Base-by-base conservation (phyloP, 2,329 filamentous ascomycete genomes). In the Fusarium sp. region DNA sequence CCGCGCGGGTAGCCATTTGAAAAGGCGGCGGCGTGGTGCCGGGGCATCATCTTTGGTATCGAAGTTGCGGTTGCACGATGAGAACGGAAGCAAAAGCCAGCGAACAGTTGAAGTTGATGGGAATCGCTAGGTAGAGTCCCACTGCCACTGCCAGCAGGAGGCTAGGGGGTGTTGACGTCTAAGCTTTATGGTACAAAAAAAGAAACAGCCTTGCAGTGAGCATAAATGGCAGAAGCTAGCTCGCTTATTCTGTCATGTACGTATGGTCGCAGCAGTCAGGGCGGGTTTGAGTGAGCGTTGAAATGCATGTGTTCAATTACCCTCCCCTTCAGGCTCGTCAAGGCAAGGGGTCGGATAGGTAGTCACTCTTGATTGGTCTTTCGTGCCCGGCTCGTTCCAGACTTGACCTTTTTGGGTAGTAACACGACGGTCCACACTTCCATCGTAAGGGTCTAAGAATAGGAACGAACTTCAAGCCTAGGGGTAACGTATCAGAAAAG, bases 1-100 rank as follows among this genome's bases (percentile, higher is more conserved):
- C 87, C 88, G 70, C 90, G 87, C 70, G 92, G 91, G 80, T 94
- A 94, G 78, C 94, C 94, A 84, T 96, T 97, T 69, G 91, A 89
- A 81, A 92, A 95, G 80, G 91, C 91, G 81, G 84, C 83, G 67
- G 84, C 83, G 79, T 92, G 87, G 86, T 97, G 93, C 84, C 94
- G 90, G 79, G 95, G 92, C 90, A 96, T 94, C 89, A 91, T 92
- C 84, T 89, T 90, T 79, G 82, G 83, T 78, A 71, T 60, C 58
- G 60, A 51, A 56, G 58, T 54, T 55, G 69, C 27, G 45, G 24
- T 29, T 40, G 48, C 22, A 14, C 46, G 49, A 29, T 47, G 55
- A 27, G 53, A 49, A 40, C 13, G 20, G 27, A 40, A 34, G 41
- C 27, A 25, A 55, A 58, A 30, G 62, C 51, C 41, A 45, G 37